Base-by-base conservation (phyloP, 495 filamentous ascomycete species). In the Talaromyces ruber region DNA sequence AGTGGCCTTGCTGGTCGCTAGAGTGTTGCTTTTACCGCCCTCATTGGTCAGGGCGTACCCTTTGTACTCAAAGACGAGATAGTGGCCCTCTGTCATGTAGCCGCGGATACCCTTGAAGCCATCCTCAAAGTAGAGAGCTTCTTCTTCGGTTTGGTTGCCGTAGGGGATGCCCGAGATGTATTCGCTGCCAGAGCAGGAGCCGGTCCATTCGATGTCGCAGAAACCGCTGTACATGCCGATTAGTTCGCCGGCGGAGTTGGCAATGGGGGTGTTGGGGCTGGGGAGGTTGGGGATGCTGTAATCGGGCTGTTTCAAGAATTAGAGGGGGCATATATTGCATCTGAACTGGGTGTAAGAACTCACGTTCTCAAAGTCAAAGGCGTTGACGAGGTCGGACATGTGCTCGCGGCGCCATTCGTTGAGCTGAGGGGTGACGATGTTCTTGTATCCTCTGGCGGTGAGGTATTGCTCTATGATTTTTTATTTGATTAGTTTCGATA, bases 101-200 rank as follows among this genome's bases (percentile, higher is more conserved):
- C 56, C 56, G 30, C 56, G 56, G 8, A 58, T 0, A 37, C 28
- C 29, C 16, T 58, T 58, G n/a, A 58, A 58, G 1, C 56, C 56
- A 8, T 58, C 56, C 30, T 58, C 56, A 8, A 58, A 58, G 56
- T 34, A 58, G 56, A 58, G 56, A 0, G 56, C 14, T 3, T 58
- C 56, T 43, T 58, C 56, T 43, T 58, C 56, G 28, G 56, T 58
- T 43, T 58, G 56, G 56, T 58, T 58, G 30, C 32, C 32, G 56
- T 58, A 58, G 18, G 56, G 56, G 28, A 58, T 43, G 8, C 56
- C 56, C 6, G 56, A 58, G 32, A 58, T 14, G 14, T 58, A 58
- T 29, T 58, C 1, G 26, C 28, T 21, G 4, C 56, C 56, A 9
- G 28, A 32, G 32, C 56, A 58, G 4, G 56, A 58, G 30, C 56